Base-by-base conservation (phyloP, 2,329 filamentous ascomycete species). In the Aquanectria penicillioides region DNA sequence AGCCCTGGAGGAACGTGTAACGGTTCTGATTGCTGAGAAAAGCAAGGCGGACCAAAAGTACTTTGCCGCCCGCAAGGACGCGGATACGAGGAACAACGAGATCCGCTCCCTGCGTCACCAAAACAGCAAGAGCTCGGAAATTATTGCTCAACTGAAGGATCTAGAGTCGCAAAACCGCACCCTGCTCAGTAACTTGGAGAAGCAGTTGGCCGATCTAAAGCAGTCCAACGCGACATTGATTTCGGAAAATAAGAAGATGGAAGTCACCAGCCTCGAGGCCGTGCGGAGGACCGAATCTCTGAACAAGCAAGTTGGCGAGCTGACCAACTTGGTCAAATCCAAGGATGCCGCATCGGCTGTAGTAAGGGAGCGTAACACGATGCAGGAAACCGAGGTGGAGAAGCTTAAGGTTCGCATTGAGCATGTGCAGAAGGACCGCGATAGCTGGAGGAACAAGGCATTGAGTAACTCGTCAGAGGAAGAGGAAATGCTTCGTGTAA, bases 31-130 rank as follows among this genome's bases (percentile, higher is more conserved):
- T 34, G 92, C 93, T 0, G 93, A 99, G 77, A 99, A 99, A 80
- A 89, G 90, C 64, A 98, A 97, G 76, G 94, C 94, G 1, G 95
- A 99, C 71, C 94, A 98, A 72, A 98, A 98, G 77, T 99, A 97
- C 74, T 98, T 98, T 75, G 92, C 92, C 1, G 93, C 94, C 8
- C 93, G 97, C 83, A 97, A 97, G 74, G 90, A 94, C 67, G 96
- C 94, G 71, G 94, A 98, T 71, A 89, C 91, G 38, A 86, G 93
- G 47, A 90, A 93, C 57, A 83, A 86, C 57, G 94, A 98, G 77
- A 89, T 96, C 41, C 85, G 91, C 66, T 86, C 89, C 4, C 80
- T 97, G 57, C 88, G 93, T 60, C 83, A 88, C 61, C 94, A 98
- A 74, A 96, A 94, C 71, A 84, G 86, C 43, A 97, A 97, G 77